Evolutionary conservation across 768 basidiomycete genomes (phyloP).

Genomic region (Leccinum variicolor): DNA sequence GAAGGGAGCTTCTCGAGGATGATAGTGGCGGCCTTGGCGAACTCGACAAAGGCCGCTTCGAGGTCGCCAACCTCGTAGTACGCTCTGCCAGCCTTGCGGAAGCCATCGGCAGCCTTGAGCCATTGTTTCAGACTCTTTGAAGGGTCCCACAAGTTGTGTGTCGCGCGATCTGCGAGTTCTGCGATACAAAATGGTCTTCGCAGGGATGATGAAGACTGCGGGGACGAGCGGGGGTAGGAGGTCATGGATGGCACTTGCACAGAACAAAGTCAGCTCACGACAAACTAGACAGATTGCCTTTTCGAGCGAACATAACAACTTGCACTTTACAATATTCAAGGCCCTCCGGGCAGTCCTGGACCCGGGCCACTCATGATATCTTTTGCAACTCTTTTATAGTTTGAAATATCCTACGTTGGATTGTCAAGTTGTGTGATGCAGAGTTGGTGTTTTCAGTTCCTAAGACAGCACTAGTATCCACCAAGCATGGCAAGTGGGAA

Average conservation of each 20-base stretch:
- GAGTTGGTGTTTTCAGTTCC: too few relatives aligned
- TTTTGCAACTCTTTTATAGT: too few relatives aligned
- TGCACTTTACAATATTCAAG: background rate
- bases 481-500: too few relatives aligned
- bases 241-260: conserved; percentile 17
- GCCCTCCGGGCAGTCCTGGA: too few relatives aligned
- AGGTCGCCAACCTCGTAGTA: conserved; percentile 50
- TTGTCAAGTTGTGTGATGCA: too few relatives aligned
- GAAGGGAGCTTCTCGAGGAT: conserved; percentile 76
- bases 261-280: background rate
- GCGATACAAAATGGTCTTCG: conserved; percentile 58
- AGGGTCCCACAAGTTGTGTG: conserved; percentile 54
- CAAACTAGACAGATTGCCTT: conserved; percentile 15
- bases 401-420: too few relatives aligned
- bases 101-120: conserved; percentile 61
- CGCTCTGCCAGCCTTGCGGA: conserved; percentile 52
- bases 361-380: too few relatives aligned
- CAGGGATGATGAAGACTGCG: conserved; percentile 14
- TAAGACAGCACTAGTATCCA: too few relatives aligned
- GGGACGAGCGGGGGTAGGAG: conserved; percentile 16
- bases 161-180: conserved; percentile 62
- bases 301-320: conserved; percentile 7
- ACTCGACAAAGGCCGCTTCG: conserved; percentile 69
- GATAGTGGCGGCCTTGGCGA: conserved; percentile 71
- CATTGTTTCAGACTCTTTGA: conserved; percentile 61